Evolutionary conservation across 2,329 filamentous ascomycete species (phyloP).

Genomic region (Diplodia corticola): DNA sequence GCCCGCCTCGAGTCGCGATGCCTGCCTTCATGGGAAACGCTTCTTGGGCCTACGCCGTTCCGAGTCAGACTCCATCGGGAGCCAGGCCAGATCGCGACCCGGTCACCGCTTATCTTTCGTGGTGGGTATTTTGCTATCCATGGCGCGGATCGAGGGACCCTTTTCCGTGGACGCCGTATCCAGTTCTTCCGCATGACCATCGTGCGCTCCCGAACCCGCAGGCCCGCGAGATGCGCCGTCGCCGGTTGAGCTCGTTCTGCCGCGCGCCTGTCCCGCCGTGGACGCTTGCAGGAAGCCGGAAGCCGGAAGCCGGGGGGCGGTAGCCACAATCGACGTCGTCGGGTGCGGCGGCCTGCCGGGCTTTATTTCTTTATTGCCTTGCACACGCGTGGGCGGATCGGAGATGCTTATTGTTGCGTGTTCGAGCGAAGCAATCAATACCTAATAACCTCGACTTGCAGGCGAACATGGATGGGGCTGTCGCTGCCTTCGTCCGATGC

Average conservation of each 20-base stretch:
- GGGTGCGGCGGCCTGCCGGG: background rate
- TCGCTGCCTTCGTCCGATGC: background rate
- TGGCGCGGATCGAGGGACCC: conserved; percentile 18
- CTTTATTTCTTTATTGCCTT: no score
- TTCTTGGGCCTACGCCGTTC: conserved; percentile 4
- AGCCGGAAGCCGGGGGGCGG: no score
- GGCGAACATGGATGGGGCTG: background rate
- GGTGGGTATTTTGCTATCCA: background rate
- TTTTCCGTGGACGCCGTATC: conserved; percentile 16
- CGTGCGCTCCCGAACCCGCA: conserved; percentile 8
- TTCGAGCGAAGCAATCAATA: background rate
- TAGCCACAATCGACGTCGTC: background rate
- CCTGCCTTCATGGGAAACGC: conserved; percentile 8
- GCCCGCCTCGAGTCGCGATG: conserved; percentile 11
- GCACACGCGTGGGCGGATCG: background rate
- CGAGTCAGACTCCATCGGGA: conserved; percentile 13
- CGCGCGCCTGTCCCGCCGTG: background rate
- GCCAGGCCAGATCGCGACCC: conserved; percentile 10
- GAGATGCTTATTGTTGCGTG: background rate
- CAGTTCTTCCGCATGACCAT: conserved; percentile 14
- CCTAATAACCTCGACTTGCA: background rate
- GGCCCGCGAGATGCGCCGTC: background rate
- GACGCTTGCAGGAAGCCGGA: background rate
- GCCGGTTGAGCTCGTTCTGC: background rate
- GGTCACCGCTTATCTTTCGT: conserved; percentile 17